Percentiles rank a stretch among this genome's conserved stretches.
These are phyloP conservation scores for Clathrospora elynae DNA, from an alignment of 2,329 filamentous ascomycete species.

Conservation along the genomic window DNA sequence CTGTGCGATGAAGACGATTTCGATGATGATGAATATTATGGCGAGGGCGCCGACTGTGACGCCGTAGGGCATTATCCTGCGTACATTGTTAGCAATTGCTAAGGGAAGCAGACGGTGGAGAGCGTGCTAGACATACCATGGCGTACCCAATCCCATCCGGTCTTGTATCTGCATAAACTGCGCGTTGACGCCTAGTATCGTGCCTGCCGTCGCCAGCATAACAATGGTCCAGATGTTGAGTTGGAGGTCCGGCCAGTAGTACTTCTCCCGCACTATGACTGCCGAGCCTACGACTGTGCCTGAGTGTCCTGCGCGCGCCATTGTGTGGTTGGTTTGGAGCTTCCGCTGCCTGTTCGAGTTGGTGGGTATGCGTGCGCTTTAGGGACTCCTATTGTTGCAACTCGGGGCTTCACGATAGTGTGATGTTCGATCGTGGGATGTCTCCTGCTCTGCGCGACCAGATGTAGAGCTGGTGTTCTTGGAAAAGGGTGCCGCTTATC, in stretches of 20 bases:
- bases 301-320: slow-evolving; percentile 45
- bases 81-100: slow-evolving; percentile 12
- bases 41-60: slow-evolving; percentile 62
- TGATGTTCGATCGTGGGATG: background rate
- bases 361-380: background rate
- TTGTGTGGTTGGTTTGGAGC: slow-evolving; percentile 19
- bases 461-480: slow-evolving; percentile 3
- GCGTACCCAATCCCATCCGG: slow-evolving; percentile 60
- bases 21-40: slow-evolving; percentile 63
- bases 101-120: slow-evolving; percentile 1
- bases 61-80: slow-evolving; percentile 69
- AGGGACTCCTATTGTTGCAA: background rate
- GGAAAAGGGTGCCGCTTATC: slow-evolving; percentile 16
- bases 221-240: slow-evolving; percentile 69
- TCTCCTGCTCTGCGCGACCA: background rate
- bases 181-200: slow-evolving; percentile 64
- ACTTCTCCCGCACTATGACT: slow-evolving; percentile 57
- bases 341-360: too few species aligned
- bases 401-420: background rate
- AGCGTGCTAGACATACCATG: slow-evolving; percentile 57
- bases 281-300: slow-evolving; percentile 46
- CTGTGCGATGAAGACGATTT: slow-evolving; percentile 62
- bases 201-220: slow-evolving; percentile 63
- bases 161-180: slow-evolving; percentile 65
- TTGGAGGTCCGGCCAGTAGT: slow-evolving; percentile 69